phyloP scores from a whole-genome alignment of 2,329 filamentous ascomycete species.

The Gnomoniopsis smithogilvyi region DNA sequence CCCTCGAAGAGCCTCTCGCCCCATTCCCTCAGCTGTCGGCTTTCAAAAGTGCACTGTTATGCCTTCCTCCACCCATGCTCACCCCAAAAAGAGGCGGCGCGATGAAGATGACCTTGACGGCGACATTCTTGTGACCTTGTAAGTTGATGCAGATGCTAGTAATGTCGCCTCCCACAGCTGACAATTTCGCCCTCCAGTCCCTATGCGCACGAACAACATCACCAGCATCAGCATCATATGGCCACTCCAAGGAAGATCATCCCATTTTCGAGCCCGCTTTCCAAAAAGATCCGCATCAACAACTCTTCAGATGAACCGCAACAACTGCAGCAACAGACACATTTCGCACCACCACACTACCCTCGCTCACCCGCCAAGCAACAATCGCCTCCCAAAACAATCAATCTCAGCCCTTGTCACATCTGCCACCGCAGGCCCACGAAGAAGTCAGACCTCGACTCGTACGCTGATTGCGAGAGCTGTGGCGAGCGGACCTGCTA shows the following conservation, averaged over 20 bases:
- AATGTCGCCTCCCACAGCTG: constrained; percentile 8
- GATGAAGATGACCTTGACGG: constrained; percentile 11
- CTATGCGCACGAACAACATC: constrained; percentile 4
- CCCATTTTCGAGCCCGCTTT: constrained; percentile 10
- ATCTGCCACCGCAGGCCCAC: constrained; percentile 65
- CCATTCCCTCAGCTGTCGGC: background rate
- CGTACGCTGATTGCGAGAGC: constrained; percentile 60
- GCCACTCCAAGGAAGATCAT: constrained; percentile 12
- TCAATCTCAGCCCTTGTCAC: constrained; percentile 54
- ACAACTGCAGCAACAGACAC: background rate
- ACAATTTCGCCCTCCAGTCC: constrained; percentile 12
- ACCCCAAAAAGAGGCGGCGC: constrained; percentile 14
- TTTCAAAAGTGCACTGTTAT: constrained; percentile 1
- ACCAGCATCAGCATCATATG: constrained; percentile 13
- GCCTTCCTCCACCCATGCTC: constrained; percentile 16
- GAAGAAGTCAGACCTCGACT: constrained; percentile 63
- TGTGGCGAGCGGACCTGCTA: constrained; percentile 64
- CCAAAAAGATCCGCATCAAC: constrained; percentile 16
- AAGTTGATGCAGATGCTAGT: constrained; percentile 2
- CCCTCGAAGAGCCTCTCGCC: background rate
- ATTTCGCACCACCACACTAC: constrained; percentile 1
- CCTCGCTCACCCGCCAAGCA: constrained; percentile 12
- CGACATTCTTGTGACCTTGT: constrained; percentile 15
- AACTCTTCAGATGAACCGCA: background rate
- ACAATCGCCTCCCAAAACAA: constrained; percentile 17